Percentiles rank a stretch among this genome's conserved stretches.
Conservation (phyloP, 306 rosid genomes). For the Fagus crenata region DNA sequence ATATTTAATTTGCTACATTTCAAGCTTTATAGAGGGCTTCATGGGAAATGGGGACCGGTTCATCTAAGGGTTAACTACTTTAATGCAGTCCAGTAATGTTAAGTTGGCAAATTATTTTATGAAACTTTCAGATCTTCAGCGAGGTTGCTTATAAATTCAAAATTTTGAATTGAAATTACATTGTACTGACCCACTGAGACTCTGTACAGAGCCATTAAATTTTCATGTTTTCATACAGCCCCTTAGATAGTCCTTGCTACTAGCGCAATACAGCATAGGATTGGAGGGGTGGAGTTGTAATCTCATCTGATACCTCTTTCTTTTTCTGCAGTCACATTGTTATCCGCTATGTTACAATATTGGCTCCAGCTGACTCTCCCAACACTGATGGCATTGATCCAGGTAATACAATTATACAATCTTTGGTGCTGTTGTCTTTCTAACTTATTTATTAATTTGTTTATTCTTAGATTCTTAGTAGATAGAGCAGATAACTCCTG, state of each 20-base stretch:
- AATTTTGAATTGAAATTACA: neutral
- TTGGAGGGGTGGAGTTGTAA: neutral
- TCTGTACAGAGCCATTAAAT: neutral
- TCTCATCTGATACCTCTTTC: slow-evolving; percentile 20
- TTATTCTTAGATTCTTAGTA: neutral
- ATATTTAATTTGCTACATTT: neutral
- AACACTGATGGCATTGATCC: slow-evolving; percentile 98
- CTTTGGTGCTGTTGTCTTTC: neutral
- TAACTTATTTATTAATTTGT: neutral
- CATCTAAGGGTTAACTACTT: neutral
- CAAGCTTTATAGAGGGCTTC: neutral
- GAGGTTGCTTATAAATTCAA: neutral
- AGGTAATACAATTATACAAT: slow-evolving; percentile 43
- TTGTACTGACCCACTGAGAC: no score
- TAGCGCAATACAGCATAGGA: neutral
- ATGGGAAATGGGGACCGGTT: neutral
- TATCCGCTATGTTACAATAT: slow-evolving; percentile 70
- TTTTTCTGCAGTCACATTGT: slow-evolving; percentile 75
- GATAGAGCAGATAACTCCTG: neutral
- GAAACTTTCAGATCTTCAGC: no score
- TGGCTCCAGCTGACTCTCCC: slow-evolving; percentile 94
- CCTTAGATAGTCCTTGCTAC: neutral
- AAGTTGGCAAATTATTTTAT: neutral
- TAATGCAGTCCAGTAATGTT: neutral
- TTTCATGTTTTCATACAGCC: neutral